These are phyloP conservation scores for Scheffersomyces segobiensis DNA, from an alignment of 1,139 yeast species.

Conservation along the genomic window DNA sequence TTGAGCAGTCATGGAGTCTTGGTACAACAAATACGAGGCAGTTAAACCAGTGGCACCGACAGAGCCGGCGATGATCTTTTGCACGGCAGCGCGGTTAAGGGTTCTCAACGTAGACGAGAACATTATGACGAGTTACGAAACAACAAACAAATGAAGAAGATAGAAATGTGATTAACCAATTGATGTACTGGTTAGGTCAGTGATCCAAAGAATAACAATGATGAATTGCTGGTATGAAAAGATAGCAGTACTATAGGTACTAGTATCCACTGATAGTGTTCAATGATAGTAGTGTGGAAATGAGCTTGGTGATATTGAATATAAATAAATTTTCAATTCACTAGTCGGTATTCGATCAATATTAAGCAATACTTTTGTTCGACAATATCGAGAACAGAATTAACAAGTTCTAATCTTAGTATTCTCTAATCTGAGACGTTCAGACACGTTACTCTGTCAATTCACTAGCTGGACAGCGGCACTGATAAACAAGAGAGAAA, in stretches of 20 bases:
- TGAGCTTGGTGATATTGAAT: not conserved
- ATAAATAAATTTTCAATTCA: not conserved
- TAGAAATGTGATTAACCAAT: not conserved
- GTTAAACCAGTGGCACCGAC: constrained; percentile 69
- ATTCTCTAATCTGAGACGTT: not conserved
- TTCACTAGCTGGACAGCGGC: not conserved
- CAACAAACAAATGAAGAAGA: not conserved
- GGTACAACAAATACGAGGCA: constrained; percentile 74
- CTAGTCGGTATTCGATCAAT: not conserved
- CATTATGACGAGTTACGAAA: not conserved
- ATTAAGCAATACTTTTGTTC: not conserved
- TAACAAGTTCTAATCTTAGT: not conserved
- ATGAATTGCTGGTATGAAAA: not conserved
- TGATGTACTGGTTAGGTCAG: not conserved
- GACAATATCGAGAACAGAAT: not conserved
- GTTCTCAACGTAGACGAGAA: not conserved
- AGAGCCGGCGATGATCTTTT: constrained; percentile 61
- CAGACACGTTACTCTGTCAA: not conserved
- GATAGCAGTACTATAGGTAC: not conserved
- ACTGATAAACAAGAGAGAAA: not conserved
- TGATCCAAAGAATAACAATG: not conserved
- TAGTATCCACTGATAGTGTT: not conserved
- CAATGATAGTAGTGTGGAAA: not conserved
- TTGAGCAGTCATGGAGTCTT: constrained; percentile 78
- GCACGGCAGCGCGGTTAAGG: constrained; percentile 36